Conservation (phyloP, 768 basidiomycete genomes). For the Amanita fuliginea region DNA sequence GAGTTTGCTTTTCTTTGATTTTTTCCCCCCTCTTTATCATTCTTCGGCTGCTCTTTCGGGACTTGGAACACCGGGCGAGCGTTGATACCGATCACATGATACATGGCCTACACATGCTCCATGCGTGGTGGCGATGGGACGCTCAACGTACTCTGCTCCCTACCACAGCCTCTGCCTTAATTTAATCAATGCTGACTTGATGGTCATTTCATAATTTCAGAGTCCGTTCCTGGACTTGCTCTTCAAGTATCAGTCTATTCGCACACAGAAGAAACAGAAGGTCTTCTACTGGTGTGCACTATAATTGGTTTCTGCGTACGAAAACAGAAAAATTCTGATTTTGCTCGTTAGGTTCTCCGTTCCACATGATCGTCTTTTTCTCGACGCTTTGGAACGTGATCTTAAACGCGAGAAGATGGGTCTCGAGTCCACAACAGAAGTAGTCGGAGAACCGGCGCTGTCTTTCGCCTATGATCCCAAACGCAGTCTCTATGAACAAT, state of each 20-base stretch:
- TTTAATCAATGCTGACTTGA: constrained; percentile 5
- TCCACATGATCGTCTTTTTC: constrained; percentile 92
- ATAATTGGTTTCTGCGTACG: not conserved
- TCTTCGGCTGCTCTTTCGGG: not conserved
- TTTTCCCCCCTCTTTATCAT: not conserved
- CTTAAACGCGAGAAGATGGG: constrained; percentile 93
- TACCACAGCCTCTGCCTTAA: not conserved
- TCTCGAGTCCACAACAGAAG: constrained; percentile 68
- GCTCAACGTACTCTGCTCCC: constrained; percentile 1
- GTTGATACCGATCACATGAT: not conserved
- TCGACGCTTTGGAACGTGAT: constrained; percentile 93
- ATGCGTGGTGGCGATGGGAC: not conserved
- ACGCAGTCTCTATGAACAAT: constrained; percentile 82
- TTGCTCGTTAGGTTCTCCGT: constrained; percentile 72
- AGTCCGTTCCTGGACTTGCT: constrained; percentile 87
- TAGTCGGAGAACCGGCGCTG: constrained; percentile 68
- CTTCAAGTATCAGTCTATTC: constrained; percentile 94
- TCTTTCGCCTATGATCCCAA: constrained; percentile 87
- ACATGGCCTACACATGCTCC: not conserved
- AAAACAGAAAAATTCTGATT: not conserved
- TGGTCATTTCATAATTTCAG: constrained; percentile 50
- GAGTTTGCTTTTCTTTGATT: constrained; percentile 10
- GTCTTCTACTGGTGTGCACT: constrained; percentile 88
- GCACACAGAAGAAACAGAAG: constrained; percentile 98
- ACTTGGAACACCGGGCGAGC: not conserved